Conservation (phyloP, 768 basidiomycete genomes). For the Leccinum aurantiacum region DNA sequence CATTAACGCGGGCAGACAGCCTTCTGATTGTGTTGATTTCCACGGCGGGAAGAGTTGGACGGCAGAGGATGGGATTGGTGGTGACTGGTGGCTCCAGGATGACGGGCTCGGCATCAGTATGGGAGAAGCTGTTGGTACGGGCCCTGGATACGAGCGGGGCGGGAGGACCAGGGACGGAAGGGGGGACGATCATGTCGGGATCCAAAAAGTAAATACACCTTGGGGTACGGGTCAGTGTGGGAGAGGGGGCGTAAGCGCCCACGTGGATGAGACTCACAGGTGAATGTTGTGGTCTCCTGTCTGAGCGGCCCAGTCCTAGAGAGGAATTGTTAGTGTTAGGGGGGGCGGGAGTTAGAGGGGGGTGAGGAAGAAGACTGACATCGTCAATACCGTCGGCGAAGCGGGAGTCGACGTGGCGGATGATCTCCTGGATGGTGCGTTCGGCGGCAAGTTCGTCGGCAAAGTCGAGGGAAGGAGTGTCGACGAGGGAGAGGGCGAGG, state of each 20-base stretch:
- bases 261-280: slow-evolving; percentile 50
- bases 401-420: slow-evolving; percentile 69
- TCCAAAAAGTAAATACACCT: slow-evolving; percentile 89
- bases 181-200: slow-evolving; percentile 77
- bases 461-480: slow-evolving; percentile 81
- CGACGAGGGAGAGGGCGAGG: slow-evolving; percentile 70
- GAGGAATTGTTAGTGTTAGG: slow-evolving; percentile 8
- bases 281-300: slow-evolving; percentile 78
- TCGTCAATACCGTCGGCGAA: slow-evolving; percentile 75
- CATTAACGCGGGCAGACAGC: slow-evolving; percentile 79
- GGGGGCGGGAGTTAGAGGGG: slow-evolving; percentile 20
- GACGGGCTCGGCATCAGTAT: slow-evolving; percentile 70
- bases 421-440: slow-evolving; percentile 61
- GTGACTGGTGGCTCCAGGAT: slow-evolving; percentile 79
- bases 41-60: slow-evolving; percentile 62
- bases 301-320: slow-evolving; percentile 69
- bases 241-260: slow-evolving; percentile 32
- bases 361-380: slow-evolving; percentile 48
- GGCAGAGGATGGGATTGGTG: slow-evolving; percentile 65
- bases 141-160: slow-evolving; percentile 67
- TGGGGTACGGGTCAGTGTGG: slow-evolving; percentile 22
- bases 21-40: slow-evolving; percentile 81
- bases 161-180: slow-evolving; percentile 63
- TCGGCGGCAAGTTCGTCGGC: slow-evolving; percentile 64
- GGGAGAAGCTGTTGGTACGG: slow-evolving; percentile 70